Percentiles rank a stretch among this genome's conserved stretches.
Conservation (phyloP, 257 asterid genomes). For the Orobanche coerulescens region DNA sequence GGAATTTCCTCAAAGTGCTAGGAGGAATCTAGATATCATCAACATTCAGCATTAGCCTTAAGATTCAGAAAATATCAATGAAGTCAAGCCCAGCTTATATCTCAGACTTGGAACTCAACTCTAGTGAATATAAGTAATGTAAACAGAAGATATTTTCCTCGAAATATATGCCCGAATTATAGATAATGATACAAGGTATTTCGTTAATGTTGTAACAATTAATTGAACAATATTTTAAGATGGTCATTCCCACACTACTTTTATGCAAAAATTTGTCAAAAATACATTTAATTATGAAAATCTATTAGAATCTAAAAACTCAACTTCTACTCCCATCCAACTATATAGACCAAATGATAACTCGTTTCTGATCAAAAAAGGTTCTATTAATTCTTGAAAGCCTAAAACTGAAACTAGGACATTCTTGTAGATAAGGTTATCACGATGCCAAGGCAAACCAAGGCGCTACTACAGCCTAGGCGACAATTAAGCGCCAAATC, state of each 20-base stretch:
- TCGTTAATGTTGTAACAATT: not conserved
- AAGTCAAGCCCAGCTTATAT: constrained; percentile 16
- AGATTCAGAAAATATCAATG: constrained; percentile 16
- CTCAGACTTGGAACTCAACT: not conserved
- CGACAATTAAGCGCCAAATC: no score
- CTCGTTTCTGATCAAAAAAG: not conserved
- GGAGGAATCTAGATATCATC: constrained; percentile 62
- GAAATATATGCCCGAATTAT: not conserved
- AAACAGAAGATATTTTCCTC: constrained; percentile 15
- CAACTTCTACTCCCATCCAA: constrained; percentile 2
- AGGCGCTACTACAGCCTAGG: no score
- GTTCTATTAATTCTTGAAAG: not conserved
- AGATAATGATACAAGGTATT: not conserved
- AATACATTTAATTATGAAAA: not conserved
- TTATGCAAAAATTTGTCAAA: not conserved
- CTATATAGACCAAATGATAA: not conserved
- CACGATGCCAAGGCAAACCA: no score
- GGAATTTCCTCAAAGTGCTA: constrained; percentile 64
- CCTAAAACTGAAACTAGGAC: not conserved
- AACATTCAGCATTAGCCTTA: constrained; percentile 21
- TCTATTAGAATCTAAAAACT: not conserved
- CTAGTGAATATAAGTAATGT: not conserved
- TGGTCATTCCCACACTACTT: not conserved
- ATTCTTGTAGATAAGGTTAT: constrained; percentile 8
- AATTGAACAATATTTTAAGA: not conserved